Evolutionary conservation across 306 rosid genomes (phyloP).

Genomic region (Spatholobus suberectus): DNA sequence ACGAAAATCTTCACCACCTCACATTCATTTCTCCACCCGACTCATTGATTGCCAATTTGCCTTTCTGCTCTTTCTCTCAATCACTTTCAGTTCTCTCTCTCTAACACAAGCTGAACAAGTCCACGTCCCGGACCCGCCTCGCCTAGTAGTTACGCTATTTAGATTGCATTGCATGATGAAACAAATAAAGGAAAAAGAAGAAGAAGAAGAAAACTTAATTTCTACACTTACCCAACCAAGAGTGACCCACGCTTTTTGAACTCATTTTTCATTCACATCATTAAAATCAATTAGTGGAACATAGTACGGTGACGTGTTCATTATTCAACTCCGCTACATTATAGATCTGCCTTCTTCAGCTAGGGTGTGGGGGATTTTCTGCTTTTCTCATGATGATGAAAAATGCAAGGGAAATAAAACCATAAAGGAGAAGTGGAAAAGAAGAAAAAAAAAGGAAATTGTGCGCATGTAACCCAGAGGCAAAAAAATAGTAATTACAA

Average conservation of each 20-base stretch:
- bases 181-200: not conserved
- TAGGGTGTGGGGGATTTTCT: too few relatives aligned
- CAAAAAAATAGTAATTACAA: not conserved
- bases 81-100: conserved; percentile 31
- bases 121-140: conserved; percentile 43
- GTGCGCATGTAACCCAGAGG: conserved; percentile 21
- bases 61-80: not conserved
- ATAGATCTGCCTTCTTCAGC: not conserved
- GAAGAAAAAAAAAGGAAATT: not conserved
- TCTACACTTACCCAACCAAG: conserved; percentile 33
- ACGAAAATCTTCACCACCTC: conserved; percentile 22
- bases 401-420: not conserved
- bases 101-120: not conserved
- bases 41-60: conserved; percentile 36
- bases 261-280: conserved; percentile 6
- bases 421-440: not conserved
- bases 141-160: conserved; percentile 49
- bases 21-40: conserved; percentile 20
- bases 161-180: conserved; percentile 25
- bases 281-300: not conserved
- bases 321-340: conserved; percentile 26
- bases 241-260: conserved; percentile 29
- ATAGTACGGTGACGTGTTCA: not conserved
- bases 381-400: conserved; percentile 5
- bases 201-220: conserved; percentile 30